These are phyloP conservation scores for Brassica rapa DNA, from an alignment of 345 rosid species.

Conservation along the genomic window DNA sequence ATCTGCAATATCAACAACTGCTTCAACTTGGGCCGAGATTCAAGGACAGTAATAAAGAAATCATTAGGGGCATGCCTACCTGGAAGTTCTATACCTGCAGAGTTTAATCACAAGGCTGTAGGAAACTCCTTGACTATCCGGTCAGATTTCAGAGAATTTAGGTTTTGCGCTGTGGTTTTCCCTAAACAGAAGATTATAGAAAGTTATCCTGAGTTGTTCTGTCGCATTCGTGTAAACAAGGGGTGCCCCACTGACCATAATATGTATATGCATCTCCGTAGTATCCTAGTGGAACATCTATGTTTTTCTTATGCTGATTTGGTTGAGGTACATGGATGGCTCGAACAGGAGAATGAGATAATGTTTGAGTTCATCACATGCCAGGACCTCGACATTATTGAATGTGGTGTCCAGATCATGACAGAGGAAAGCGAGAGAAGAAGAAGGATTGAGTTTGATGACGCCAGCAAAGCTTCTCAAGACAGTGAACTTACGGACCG, in stretches of 20 bases:
- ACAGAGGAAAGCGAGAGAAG: too few species aligned
- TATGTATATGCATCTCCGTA: not conserved
- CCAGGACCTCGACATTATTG: not conserved
- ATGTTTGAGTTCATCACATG: not conserved
- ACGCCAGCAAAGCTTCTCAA: too few species aligned
- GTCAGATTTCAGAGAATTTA: not conserved
- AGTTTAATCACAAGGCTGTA: not conserved
- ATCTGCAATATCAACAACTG: not conserved
- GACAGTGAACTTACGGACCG: too few species aligned
- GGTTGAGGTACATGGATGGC: not conserved
- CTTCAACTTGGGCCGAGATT: not conserved
- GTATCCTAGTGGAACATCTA: not conserved
- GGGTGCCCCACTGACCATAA: not conserved
- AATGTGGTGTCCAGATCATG: not conserved
- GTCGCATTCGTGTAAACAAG: not conserved
- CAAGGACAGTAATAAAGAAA: not conserved
- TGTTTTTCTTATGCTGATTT: not conserved
- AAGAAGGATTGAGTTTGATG: too few species aligned
- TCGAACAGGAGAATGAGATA: not conserved
- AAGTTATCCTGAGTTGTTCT: not conserved
- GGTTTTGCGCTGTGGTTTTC: not conserved
- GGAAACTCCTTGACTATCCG: conserved; percentile 14
- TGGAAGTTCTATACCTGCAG: not conserved
- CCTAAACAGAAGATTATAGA: not conserved
- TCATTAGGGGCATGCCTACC: not conserved